These are phyloP conservation scores for Penicillium coprophilum DNA, from an alignment of 495 filamentous ascomycete species.

Conservation along the genomic window DNA sequence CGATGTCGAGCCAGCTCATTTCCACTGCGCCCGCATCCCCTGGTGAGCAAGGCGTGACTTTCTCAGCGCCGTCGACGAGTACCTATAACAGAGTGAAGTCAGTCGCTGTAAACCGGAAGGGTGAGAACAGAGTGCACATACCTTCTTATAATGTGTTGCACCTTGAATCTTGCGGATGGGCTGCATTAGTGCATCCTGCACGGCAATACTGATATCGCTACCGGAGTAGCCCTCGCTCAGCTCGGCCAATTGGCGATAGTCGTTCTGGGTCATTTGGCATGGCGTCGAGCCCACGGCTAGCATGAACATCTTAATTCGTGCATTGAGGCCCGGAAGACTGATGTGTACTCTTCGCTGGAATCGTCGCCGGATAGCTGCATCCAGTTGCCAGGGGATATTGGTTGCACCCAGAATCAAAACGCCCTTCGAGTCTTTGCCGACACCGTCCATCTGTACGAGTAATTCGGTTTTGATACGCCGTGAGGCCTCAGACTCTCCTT, in stretches of 20 bases:
- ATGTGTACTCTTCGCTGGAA: constrained; percentile 98
- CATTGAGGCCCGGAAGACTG: constrained; percentile 81
- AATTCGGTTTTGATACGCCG: constrained; percentile 98
- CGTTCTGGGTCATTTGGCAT: constrained; percentile 74
- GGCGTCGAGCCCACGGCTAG: constrained; percentile 87
- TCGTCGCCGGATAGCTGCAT: constrained; percentile 94
- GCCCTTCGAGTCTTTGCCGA: constrained; percentile 89
- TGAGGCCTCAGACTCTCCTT: constrained; percentile 96
- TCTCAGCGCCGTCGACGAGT: constrained; percentile 65
- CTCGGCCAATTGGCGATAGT: constrained; percentile 76
- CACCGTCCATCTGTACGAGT: constrained; percentile 98
- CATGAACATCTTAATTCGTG: constrained; percentile 96
- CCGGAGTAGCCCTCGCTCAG: constrained; percentile 92
- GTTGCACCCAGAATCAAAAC: constrained; percentile 95
- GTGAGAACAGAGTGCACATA: constrained; percentile 35
- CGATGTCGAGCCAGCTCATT: constrained; percentile 89
- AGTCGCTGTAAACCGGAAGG: constrained; percentile 1
- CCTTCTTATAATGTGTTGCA: constrained; percentile 97
- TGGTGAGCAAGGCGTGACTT: constrained; percentile 89
- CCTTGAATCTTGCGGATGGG: constrained; percentile 97
- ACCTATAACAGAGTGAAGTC: constrained; percentile 52
- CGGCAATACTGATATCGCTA: constrained; percentile 92
- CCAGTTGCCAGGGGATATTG: constrained; percentile 98
- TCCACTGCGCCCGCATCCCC: constrained; percentile 82
- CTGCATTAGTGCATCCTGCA: constrained; percentile 97